phyloP scores from a whole-genome alignment of 2,329 filamentous ascomycete species.

The Lanzia echinophila region DNA sequence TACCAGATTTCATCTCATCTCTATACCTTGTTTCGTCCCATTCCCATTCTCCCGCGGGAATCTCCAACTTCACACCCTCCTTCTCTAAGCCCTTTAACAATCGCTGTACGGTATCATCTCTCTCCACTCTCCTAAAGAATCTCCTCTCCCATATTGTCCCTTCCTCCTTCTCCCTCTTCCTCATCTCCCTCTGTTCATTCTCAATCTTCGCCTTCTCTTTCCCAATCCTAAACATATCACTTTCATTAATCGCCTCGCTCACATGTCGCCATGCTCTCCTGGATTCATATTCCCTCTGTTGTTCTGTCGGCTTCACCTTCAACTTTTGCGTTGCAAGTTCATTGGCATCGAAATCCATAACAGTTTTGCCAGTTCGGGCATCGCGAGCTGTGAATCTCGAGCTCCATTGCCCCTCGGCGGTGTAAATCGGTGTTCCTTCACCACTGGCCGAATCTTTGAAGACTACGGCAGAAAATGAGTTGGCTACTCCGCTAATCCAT shows the following conservation, averaged over 20 bases:
- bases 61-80: conserved; percentile 21
- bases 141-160: conserved; percentile 70
- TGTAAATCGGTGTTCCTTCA: conserved; percentile 67
- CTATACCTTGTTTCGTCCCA: conserved; percentile 26
- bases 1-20: conserved; percentile 10
- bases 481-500: conserved; percentile 93
- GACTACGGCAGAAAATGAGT: conserved; percentile 72
- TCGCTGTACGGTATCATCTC: conserved; percentile 31
- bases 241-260: conserved; percentile 67
- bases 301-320: conserved; percentile 60
- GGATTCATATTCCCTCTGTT: conserved; percentile 82
- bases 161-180: conserved; percentile 66
- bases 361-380: conserved; percentile 43
- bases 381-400: conserved; percentile 73
- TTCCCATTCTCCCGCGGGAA: conserved; percentile 25
- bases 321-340: conserved; percentile 57
- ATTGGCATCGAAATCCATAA: conserved; percentile 55
- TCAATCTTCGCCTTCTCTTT: conserved; percentile 84
- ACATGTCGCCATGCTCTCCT: conserved; percentile 84
- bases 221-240: conserved; percentile 75
- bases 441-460: conserved; percentile 55
- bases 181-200: conserved; percentile 72
- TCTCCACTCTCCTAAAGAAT: conserved; percentile 62
- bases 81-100: conserved; percentile 11
- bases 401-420: conserved; percentile 85